These are phyloP conservation scores for Phalaenopsis hybrid DNA, from an alignment of 116 monocot genomes.

Conservation along the genomic window DNA sequence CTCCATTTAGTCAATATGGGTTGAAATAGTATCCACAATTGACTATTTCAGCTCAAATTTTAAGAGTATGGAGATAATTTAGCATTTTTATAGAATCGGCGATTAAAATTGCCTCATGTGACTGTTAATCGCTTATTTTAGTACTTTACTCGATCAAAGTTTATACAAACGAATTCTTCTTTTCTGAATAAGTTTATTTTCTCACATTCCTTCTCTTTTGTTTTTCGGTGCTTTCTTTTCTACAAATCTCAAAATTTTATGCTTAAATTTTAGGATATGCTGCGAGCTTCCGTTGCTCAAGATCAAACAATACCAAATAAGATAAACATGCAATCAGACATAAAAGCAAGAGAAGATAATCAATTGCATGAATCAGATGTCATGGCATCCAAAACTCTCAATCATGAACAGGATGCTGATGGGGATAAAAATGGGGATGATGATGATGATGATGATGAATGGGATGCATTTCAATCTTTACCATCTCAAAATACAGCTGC, in stretches of 20 bases:
- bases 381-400: conserved; percentile 2
- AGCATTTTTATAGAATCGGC: too few species aligned
- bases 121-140: too few species aligned
- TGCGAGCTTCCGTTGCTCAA: conserved; percentile 44
- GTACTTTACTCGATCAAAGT: background rate
- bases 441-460: conserved; percentile 60
- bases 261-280: conserved; percentile 51
- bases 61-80: too few species aligned
- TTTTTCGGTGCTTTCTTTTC: background rate
- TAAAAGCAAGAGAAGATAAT: conserved; percentile 9
- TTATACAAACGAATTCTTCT: background rate
- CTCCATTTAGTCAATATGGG: too few species aligned
- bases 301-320: conserved; percentile 16
- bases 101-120: too few species aligned
- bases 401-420: conserved; percentile 15
- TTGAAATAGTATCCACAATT: too few species aligned
- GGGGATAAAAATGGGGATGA: conserved; percentile 24
- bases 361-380: conserved; percentile 11
- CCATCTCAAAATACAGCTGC: conserved; percentile 32
- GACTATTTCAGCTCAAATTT: background rate
- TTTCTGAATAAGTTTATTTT: background rate
- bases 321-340: conserved; percentile 13
- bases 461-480: conserved; percentile 83
- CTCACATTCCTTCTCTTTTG: background rate
- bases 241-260: conserved; percentile 3